Percentiles rank a stretch among this genome's conserved stretches.
Conservation (phyloP, 805 yeast genomes). For the Monosporozyma solicola region DNA sequence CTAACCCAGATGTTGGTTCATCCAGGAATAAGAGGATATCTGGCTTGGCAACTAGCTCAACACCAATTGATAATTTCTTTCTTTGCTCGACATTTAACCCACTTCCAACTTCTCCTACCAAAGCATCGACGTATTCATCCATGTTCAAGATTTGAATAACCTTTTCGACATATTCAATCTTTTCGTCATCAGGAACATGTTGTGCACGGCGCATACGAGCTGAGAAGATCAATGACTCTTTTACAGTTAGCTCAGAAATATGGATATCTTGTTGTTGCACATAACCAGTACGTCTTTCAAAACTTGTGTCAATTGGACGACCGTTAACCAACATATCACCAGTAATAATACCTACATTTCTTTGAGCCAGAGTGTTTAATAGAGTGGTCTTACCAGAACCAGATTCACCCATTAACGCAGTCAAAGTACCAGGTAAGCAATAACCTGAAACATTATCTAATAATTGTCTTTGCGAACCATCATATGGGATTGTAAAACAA, state of each 20-base stretch:
- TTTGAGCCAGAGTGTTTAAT: conserved; percentile 53
- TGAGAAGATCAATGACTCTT: conserved; percentile 56
- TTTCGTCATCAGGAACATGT: conserved; percentile 41
- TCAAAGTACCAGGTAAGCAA: conserved; percentile 68
- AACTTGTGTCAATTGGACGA: conserved; percentile 41
- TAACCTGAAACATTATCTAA: conserved; percentile 59
- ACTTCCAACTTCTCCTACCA: conserved; percentile 59
- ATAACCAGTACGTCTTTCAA: conserved; percentile 52
- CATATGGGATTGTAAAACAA: conserved; percentile 53
- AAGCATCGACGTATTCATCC: conserved; percentile 58
- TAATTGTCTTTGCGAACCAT: conserved; percentile 45
- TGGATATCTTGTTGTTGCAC: conserved; percentile 70
- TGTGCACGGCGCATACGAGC: conserved; percentile 57
- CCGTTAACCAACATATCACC: conserved; percentile 57
- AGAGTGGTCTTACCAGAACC: conserved; percentile 74
- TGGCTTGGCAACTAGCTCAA: conserved; percentile 56
- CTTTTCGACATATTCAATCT: conserved; percentile 53
- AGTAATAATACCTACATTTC: conserved; percentile 57
- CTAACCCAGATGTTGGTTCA: conserved; percentile 64
- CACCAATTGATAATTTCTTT: conserved; percentile 53
- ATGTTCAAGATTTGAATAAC: conserved; percentile 54
- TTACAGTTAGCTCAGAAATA: conserved; percentile 50
- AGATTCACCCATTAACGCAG: conserved; percentile 65
- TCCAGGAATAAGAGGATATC: conserved; percentile 47
- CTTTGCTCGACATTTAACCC: conserved; percentile 55